Evolutionary conservation across 169 alveolate genomes (phyloP).

Genomic region (Haemoproteus tartakovskyi): DNA sequence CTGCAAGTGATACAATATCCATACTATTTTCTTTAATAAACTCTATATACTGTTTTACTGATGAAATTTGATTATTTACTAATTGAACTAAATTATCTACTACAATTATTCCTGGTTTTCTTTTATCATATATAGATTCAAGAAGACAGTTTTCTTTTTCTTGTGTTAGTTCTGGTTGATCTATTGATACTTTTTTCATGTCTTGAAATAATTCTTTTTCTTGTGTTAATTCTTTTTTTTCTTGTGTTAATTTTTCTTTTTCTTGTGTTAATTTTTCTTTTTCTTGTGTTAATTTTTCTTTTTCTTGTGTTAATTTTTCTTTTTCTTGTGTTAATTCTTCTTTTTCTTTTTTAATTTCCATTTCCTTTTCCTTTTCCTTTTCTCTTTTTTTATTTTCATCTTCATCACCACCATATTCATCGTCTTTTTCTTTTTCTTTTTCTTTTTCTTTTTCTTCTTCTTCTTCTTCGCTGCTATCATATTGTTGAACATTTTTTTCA

Average conservation of each 20-base stretch:
- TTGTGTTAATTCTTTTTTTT: not conserved
- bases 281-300: not conserved
- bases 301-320: not conserved
- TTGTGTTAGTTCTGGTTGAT: not conserved
- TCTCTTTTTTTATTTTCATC: not conserved
- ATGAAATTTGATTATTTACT: constrained; percentile 31
- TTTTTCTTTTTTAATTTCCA: not conserved
- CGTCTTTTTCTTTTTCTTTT: not conserved
- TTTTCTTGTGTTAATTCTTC: not conserved
- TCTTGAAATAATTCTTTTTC: not conserved
- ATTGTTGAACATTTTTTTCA: not conserved
- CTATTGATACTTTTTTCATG: not conserved
- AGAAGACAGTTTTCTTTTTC: too few relatives aligned
- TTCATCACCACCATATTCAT: not conserved
- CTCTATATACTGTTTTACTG: constrained; percentile 29
- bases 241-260: not conserved
- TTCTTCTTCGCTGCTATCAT: not conserved
- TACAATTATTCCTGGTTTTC: constrained; percentile 9
- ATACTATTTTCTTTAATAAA: constrained; percentile 28
- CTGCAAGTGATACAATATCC: constrained; percentile 31
- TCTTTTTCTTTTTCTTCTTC: not conserved
- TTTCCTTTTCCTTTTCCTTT: not conserved
- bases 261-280: not conserved
- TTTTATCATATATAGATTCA: too few relatives aligned
- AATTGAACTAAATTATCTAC: constrained; percentile 24